Evolutionary conservation across 2,329 filamentous ascomycete genomes (phyloP).

Genomic region (Hymenoscyphus fructigenus): DNA sequence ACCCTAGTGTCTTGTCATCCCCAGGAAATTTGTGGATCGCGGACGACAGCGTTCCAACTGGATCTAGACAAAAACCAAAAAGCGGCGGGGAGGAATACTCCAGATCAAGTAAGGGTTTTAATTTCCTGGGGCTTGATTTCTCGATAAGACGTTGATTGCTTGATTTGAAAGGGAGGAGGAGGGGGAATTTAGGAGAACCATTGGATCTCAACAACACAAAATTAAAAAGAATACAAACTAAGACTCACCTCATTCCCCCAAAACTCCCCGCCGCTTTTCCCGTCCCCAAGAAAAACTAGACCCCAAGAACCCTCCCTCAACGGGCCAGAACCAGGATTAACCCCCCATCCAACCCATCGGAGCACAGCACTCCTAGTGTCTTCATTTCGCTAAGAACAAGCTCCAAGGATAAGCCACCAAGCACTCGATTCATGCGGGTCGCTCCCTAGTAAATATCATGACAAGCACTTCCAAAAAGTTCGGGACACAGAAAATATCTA

Average conservation of each 20-base stretch:
- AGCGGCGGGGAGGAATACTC: neutral
- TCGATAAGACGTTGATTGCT: no score
- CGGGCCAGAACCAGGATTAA: neutral
- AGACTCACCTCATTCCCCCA: neutral
- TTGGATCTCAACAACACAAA: no score
- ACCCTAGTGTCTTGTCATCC: neutral
- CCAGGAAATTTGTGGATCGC: neutral
- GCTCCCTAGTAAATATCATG: neutral
- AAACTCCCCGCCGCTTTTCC: neutral
- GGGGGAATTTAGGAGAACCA: no score
- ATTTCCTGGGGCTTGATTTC: neutral
- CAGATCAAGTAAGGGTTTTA: neutral
- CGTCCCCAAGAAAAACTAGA: neutral
- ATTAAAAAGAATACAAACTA: no score
- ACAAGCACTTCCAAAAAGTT: neutral
- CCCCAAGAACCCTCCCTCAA: neutral
- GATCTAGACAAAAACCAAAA: neutral
- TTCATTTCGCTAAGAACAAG: no score
- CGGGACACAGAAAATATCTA: neutral
- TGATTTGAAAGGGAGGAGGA: no score
- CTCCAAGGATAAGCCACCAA: neutral
- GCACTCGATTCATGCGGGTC: neutral
- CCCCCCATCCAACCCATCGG: conserved; percentile 1
- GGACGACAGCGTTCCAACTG: conserved; percentile 6
- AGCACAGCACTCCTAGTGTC: conserved; percentile 10